Base-by-base conservation (phyloP, 2,329 filamentous ascomycete species). In the Ascochyta koolunga region DNA sequence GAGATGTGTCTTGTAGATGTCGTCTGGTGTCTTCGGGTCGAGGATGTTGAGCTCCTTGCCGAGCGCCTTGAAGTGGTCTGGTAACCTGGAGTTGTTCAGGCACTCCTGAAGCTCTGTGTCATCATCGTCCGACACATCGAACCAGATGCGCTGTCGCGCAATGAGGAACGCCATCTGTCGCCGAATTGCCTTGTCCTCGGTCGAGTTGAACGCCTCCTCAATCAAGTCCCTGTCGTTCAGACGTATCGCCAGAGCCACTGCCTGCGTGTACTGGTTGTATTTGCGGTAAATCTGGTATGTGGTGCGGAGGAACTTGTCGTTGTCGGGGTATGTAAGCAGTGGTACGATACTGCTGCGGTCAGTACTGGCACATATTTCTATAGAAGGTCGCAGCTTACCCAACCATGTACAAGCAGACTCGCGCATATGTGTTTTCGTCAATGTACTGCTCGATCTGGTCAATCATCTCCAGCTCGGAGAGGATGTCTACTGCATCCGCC, bases 1-100 rank as follows among this genome's bases (percentile, higher is more conserved):
- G 5, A 99, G 84, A 76, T 99, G 95, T 71, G 92, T 96, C 82
- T 99, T 99, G 84, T 99, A 99, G 68, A 99, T 99, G 69, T 99
- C 96, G 73, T 99, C 95, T 0, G 93, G 96, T 37, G 91, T 90
- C 80, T 97, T 98, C 31, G 95, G 95, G 60, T 99, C 95, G 36
- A 98, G 81, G 46, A 99, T 93, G 76, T 99, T 98, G 48, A 99
- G 83, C 75, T 99, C 95, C 78, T 97, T 97, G 53, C 88, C 96
- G 27, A 99, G 81, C 5, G 89, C 86, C 77, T 96, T 96, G 83
- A 96, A 99, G 76, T 98, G 89, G 60, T 96, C 91, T 1, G 93
- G 88, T 52, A 99, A 79, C 69, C 89, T 91, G 16, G 89, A 86
- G 77, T 98, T 99, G 74, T 90, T 90, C 50, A 97, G 77, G 65